Percentiles rank a stretch among this genome's conserved stretches.
phyloP scores from a whole-genome alignment of 129 eudicot species.

The Solidago caesia region DNA sequence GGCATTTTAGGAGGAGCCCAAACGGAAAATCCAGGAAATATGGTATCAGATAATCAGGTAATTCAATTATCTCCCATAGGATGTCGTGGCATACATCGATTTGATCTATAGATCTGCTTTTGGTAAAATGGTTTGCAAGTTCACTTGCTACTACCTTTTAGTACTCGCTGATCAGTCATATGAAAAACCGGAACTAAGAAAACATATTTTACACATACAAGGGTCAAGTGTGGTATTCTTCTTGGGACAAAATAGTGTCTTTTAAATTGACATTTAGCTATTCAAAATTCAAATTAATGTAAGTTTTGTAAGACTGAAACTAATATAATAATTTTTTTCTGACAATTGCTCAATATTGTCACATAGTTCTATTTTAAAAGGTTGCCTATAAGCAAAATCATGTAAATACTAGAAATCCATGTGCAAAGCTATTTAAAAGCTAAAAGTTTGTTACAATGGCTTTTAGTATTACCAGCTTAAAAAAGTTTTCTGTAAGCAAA shows the following conservation, averaged over 20 bases:
- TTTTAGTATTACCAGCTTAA: neutral
- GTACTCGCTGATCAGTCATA: neutral
- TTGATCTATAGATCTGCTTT: neutral
- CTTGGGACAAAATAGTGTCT: neutral
- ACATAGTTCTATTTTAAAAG: too few relatives aligned
- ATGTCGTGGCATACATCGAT: neutral
- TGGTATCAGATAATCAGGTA: slow-evolving; percentile 78
- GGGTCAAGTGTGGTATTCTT: neutral
- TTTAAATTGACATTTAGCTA: neutral
- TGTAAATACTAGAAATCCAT: neutral
- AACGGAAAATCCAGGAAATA: slow-evolving; percentile 40
- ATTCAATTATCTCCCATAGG: neutral
- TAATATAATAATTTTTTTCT: neutral
- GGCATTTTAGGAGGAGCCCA: slow-evolving; percentile 85
- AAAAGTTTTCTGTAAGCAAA: neutral
- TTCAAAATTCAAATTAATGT: neutral
- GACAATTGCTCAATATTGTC: too few relatives aligned
- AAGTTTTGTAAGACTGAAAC: neutral
- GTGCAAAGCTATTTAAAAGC: too few relatives aligned
- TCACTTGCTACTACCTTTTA: slow-evolving; percentile 1
- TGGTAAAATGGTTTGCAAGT: neutral
- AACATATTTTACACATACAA: neutral
- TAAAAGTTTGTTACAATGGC: neutral
- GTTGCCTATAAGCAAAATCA: neutral
- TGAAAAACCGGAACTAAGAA: neutral